Percentiles rank a stretch among this genome's conserved stretches.
phyloP scores from a whole-genome alignment of 1,139 yeast genomes.

The Kodamaea alishanica region DNA sequence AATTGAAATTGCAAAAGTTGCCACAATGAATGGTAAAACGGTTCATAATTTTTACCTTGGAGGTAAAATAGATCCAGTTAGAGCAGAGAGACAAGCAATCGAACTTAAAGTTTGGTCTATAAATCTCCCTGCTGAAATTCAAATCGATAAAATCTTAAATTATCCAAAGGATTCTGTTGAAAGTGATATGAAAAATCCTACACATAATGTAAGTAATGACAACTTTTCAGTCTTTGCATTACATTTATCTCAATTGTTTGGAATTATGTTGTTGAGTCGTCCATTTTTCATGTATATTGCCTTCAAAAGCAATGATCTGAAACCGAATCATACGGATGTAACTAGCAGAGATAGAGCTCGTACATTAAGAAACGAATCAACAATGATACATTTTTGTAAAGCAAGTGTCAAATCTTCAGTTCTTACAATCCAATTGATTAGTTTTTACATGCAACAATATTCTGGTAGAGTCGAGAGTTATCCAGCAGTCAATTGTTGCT shows the following conservation, averaged over 20 bases:
- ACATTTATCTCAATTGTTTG: constrained; percentile 39
- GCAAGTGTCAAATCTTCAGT: constrained; percentile 37
- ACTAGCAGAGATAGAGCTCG: constrained; percentile 6
- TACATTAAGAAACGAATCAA: constrained; percentile 15
- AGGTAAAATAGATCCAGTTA: constrained; percentile 30
- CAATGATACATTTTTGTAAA: constrained; percentile 23
- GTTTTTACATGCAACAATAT: constrained; percentile 17
- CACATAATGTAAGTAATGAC: constrained; percentile 9
- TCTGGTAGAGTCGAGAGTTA: constrained; percentile 15
- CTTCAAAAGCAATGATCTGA: constrained; percentile 7
- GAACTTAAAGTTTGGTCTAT: constrained; percentile 39
- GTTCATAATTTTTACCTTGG: constrained; percentile 33
- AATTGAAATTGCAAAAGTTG: constrained; percentile 14
- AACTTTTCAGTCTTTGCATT: constrained; percentile 27
- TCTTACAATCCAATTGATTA: constrained; percentile 31
- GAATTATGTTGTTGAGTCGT: constrained; percentile 40
- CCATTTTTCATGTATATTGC: constrained; percentile 43
- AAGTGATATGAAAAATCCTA: constrained; percentile 6
- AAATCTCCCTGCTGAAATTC: constrained; percentile 27
- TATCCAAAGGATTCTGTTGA: constrained; percentile 8
- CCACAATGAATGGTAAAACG: constrained; percentile 29
- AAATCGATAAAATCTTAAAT: constrained; percentile 14
- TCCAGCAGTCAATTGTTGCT: constrained; percentile 16
- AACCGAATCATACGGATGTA: neutral
- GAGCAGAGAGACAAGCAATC: constrained; percentile 37